Percentiles rank a stretch among this genome's conserved stretches.
phyloP scores from a whole-genome alignment of 2,329 filamentous ascomycete species.

The Madurella mycetomatis region DNA sequence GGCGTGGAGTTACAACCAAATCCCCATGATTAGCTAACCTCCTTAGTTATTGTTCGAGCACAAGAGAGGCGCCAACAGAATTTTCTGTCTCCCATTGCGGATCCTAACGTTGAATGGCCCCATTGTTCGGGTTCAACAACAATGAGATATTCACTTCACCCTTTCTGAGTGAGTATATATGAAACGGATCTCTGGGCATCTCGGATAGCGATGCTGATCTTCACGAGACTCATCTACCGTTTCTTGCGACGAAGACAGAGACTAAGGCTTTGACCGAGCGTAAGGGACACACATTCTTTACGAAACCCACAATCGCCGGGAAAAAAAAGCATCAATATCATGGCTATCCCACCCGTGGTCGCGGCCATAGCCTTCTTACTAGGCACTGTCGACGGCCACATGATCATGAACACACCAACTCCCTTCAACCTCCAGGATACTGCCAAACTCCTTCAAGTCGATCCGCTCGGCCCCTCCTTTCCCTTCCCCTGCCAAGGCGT shows the following conservation, averaged over 20 bases:
- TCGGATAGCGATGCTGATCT: not conserved
- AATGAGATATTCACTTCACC: no score
- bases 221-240: not conserved
- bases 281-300: not conserved
- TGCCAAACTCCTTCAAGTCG: conserved; percentile 16
- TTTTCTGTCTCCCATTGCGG: not conserved
- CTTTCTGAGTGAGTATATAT: not conserved
- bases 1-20: no score
- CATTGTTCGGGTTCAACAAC: no score
- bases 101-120: not conserved
- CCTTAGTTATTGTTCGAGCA: not conserved
- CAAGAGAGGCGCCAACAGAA: not conserved
- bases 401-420: conserved; percentile 26
- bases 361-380: conserved; percentile 7
- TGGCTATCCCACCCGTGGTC: not conserved
- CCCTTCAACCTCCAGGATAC: conserved; percentile 23
- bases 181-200: not conserved
- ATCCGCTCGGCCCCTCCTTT: conserved; percentile 16
- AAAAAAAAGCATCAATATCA: not conserved
- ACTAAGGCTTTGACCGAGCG: no score
- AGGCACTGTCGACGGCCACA: conserved; percentile 17
- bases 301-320: not conserved
- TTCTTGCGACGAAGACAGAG: not conserved
- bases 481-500: conserved; percentile 26
- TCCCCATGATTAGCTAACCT: no score